phyloP scores from a whole-genome alignment of 495 filamentous ascomycete genomes.

The Hypoxylon perforatum region DNA sequence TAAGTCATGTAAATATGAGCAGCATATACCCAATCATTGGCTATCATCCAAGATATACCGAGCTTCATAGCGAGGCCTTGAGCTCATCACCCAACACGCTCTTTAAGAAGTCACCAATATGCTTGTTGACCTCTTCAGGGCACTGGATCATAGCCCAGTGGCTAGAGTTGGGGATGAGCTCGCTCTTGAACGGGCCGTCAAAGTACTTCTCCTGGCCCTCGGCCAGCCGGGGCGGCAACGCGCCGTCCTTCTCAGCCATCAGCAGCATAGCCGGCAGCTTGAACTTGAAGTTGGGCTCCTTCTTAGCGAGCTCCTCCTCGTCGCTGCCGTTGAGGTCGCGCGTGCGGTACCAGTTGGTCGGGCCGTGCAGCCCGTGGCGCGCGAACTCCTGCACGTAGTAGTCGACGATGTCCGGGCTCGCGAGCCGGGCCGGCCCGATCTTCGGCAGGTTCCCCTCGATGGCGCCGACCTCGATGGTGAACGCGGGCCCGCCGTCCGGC shows the following conservation, averaged over 20 bases:
- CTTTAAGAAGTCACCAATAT: conserved; percentile 54
- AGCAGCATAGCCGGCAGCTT: conserved; percentile 79
- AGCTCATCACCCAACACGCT: conserved; percentile 40
- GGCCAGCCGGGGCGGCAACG: conserved; percentile 73
- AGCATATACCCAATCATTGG: background rate
- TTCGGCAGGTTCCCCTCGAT: conserved; percentile 58
- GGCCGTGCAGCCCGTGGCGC: conserved; percentile 78
- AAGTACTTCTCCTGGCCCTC: conserved; percentile 74
- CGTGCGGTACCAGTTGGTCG: conserved; percentile 88
- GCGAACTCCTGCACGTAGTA: conserved; percentile 78
- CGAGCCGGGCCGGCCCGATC: conserved; percentile 63
- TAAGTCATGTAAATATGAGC: too few relatives aligned
- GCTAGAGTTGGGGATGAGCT: conserved; percentile 62
- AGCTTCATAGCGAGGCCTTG: conserved; percentile 39
- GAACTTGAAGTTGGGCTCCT: conserved; percentile 57
- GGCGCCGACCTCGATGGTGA: conserved; percentile 67
- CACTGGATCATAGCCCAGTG: conserved; percentile 80
- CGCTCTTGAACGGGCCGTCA: conserved; percentile 66
- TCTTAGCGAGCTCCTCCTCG: conserved; percentile 62
- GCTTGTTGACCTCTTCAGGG: conserved; percentile 62
- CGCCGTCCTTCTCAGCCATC: conserved; percentile 72
- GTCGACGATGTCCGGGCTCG: conserved; percentile 76
- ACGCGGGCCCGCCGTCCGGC: conserved; percentile 62
- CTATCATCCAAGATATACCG: background rate
- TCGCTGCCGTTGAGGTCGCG: conserved; percentile 78